phyloP scores from a whole-genome alignment of 495 filamentous ascomycete genomes.

The Margaritispora aquatica region DNA sequence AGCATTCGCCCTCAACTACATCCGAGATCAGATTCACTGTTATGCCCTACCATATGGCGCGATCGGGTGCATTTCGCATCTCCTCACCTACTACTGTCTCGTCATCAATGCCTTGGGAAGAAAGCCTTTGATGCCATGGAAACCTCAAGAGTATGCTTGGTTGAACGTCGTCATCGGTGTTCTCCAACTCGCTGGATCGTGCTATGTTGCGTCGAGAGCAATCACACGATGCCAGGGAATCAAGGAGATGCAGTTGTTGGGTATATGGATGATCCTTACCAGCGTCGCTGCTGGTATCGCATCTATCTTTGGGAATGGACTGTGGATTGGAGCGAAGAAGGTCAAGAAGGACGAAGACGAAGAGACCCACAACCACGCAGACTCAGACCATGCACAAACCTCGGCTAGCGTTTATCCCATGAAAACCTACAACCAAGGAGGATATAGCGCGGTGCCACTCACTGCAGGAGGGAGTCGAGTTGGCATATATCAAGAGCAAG shows the following conservation, averaged over 20 bases:
- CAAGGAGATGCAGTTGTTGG: neutral
- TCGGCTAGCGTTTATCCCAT: neutral
- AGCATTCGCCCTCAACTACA: neutral
- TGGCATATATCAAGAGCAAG: neutral
- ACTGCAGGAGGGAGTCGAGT: neutral
- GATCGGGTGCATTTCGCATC: conserved; percentile 30
- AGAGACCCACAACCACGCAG: too few species aligned
- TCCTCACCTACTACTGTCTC: conserved; percentile 30
- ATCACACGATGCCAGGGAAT: neutral
- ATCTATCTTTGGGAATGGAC: neutral
- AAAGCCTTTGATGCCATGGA: conserved; percentile 18
- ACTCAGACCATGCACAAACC: neutral
- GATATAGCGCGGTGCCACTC: neutral
- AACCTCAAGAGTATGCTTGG: conserved; percentile 4
- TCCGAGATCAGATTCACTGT: conserved; percentile 11
- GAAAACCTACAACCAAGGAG: neutral
- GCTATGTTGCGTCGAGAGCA: neutral
- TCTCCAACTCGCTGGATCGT: neutral
- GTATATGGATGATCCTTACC: neutral
- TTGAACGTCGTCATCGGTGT: conserved; percentile 16
- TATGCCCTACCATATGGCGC: conserved; percentile 31
- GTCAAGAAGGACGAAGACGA: neutral
- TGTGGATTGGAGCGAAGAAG: neutral
- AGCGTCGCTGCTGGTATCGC: neutral
- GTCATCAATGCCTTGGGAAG: conserved; percentile 17